These are phyloP conservation scores for Alternaria viburni DNA, from an alignment of 2,329 filamentous ascomycete species.

Conservation along the genomic window DNA sequence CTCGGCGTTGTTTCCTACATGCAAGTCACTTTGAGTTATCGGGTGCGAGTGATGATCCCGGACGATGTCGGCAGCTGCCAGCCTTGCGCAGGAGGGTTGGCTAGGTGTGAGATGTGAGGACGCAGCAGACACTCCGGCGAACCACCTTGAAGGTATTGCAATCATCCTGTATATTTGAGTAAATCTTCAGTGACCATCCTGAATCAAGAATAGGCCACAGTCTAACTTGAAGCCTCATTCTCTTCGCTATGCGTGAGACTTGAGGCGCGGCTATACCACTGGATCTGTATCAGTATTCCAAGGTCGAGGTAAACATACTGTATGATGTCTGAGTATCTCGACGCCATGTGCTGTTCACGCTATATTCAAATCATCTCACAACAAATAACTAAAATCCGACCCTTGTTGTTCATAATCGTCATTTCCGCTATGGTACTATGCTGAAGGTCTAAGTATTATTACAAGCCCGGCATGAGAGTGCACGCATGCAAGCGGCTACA, in stretches of 20 bases:
- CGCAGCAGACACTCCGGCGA: neutral
- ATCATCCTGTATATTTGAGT: neutral
- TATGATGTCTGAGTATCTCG: neutral
- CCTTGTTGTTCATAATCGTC: slow-evolving; percentile 12
- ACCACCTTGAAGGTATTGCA: neutral
- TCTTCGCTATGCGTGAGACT: neutral
- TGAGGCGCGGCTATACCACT: neutral
- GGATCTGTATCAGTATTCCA: neutral
- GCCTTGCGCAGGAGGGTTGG: neutral
- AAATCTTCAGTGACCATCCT: too few relatives aligned
- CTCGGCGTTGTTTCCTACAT: slow-evolving; percentile 7
- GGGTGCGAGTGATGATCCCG: slow-evolving; percentile 7
- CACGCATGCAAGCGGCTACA: slow-evolving; percentile 30
- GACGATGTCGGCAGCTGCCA: slow-evolving; percentile 21
- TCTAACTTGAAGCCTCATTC: too few relatives aligned
- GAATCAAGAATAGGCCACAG: neutral
- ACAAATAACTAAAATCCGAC: neutral
- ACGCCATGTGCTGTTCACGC: neutral
- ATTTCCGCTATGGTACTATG: slow-evolving; percentile 21
- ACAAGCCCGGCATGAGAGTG: slow-evolving; percentile 33
- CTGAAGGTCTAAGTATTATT: slow-evolving; percentile 42
- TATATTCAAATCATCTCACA: neutral
- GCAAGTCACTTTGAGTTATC: slow-evolving; percentile 2
- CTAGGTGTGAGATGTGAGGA: neutral
- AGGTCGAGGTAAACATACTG: neutral